Conservation (phyloP, 352 stramenopile genomes). For the Phytophthora parvispora region DNA sequence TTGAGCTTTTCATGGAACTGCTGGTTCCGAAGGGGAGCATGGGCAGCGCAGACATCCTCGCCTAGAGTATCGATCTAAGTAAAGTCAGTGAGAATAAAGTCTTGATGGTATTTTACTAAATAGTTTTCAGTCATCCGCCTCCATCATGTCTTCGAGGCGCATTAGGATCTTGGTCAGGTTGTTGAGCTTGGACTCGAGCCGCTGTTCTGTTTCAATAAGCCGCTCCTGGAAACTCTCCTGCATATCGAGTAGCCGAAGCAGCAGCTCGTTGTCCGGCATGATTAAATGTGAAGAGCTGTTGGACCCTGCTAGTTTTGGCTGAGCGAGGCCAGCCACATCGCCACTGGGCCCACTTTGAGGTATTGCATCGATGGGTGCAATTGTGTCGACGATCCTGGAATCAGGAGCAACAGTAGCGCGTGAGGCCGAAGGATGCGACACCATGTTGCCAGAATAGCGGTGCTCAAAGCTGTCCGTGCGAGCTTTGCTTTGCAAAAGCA, state of each 20-base stretch:
- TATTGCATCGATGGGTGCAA: neutral
- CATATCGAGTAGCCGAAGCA: constrained; percentile 63
- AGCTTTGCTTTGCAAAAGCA: constrained; percentile 31
- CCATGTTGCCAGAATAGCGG: neutral
- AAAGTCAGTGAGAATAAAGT: no score
- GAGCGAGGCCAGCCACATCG: constrained; percentile 6
- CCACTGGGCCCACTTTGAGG: constrained; percentile 13
- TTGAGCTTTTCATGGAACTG: constrained; percentile 61
- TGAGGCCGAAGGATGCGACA: neutral
- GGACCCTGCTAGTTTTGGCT: constrained; percentile 1
- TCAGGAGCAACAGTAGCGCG: neutral
- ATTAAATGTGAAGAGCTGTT: constrained; percentile 15
- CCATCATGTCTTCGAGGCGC: constrained; percentile 67
- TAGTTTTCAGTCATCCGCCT: constrained; percentile 58
- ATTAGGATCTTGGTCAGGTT: constrained; percentile 78
- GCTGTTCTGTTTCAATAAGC: constrained; percentile 68
- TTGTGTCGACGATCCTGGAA: neutral
- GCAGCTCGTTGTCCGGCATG: constrained; percentile 55
- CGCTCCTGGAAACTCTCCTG: constrained; percentile 69
- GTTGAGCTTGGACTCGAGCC: constrained; percentile 76
- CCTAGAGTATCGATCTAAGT: no score
- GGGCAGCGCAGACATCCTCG: neutral
- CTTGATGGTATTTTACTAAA: no score
- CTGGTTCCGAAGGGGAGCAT: constrained; percentile 52
- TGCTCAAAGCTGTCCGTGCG: constrained; percentile 17